phyloP scores from a whole-genome alignment of 1,139 yeast genomes.

The Blastobotrys aristatus region DNA sequence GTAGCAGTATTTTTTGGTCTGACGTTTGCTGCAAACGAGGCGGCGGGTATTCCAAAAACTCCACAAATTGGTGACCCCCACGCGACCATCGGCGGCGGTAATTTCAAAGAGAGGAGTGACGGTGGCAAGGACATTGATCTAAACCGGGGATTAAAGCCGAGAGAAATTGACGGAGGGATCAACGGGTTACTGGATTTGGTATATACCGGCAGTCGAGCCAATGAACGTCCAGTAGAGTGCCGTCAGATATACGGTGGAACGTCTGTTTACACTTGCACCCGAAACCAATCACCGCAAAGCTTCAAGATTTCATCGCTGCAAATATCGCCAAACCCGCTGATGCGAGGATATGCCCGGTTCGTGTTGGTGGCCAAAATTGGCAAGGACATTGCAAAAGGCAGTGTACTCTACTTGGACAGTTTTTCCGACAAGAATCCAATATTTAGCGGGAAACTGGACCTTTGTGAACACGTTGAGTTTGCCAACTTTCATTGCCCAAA shows the following conservation, averaged over 20 bases:
- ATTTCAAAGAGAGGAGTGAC: too few relatives aligned
- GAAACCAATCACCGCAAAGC: not conserved
- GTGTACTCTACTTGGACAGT: constrained; percentile 23
- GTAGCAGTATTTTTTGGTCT: too few relatives aligned
- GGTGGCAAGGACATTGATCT: not conserved
- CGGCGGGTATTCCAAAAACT: not conserved
- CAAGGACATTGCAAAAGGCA: constrained; percentile 23
- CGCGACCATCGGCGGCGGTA: too few relatives aligned
- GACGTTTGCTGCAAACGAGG: constrained; percentile 3
- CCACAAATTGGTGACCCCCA: not conserved
- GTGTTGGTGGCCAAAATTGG: constrained; percentile 22
- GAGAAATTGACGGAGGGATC: constrained; percentile 5
- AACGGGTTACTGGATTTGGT: constrained; percentile 6
- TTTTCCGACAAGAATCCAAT: constrained; percentile 19
- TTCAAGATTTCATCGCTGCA: constrained; percentile 11
- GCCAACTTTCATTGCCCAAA: constrained; percentile 30
- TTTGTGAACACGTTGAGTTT: constrained; percentile 28
- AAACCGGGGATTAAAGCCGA: not conserved
- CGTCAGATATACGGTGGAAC: constrained; percentile 4
- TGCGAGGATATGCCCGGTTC: constrained; percentile 28
- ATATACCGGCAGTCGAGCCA: constrained; percentile 6
- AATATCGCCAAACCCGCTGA: constrained; percentile 28
- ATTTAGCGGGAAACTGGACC: constrained; percentile 24
- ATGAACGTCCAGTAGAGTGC: constrained; percentile 7
- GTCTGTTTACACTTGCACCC: constrained; percentile 6